These are phyloP conservation scores for Xylaria sp. DNA, from an alignment of 2,329 filamentous ascomycete species.

Conservation along the genomic window DNA sequence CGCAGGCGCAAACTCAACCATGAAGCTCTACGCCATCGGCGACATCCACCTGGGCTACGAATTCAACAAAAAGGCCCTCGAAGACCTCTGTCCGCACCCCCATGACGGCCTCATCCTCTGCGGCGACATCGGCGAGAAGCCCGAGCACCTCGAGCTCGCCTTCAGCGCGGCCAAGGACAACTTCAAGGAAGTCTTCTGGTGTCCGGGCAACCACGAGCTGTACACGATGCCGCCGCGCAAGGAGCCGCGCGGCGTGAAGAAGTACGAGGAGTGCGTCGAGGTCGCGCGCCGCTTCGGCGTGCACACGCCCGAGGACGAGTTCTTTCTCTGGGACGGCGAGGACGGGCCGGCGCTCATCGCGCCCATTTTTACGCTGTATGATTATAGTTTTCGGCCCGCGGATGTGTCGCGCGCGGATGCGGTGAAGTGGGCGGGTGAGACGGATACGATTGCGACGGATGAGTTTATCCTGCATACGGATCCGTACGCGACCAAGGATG, in stretches of 20 bases:
- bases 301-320: slow-evolving; percentile 53
- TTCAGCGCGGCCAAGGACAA: slow-evolving; percentile 29
- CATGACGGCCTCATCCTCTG: slow-evolving; percentile 36
- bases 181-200: slow-evolving; percentile 46
- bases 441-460: slow-evolving; percentile 35
- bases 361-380: slow-evolving; percentile 55
- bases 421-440: slow-evolving; percentile 34
- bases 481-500: slow-evolving; percentile 32
- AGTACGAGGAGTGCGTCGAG: slow-evolving; percentile 51
- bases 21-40: slow-evolving; percentile 36
- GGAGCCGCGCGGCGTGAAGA: slow-evolving; percentile 43
- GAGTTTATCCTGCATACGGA: slow-evolving; percentile 36
- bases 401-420: slow-evolving; percentile 44
- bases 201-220: slow-evolving; percentile 54
- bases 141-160: slow-evolving; percentile 33
- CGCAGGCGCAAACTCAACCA: slow-evolving; percentile 5
- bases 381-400: slow-evolving; percentile 52
- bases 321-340: slow-evolving; percentile 47
- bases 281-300: slow-evolving; percentile 48
- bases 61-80: slow-evolving; percentile 31
- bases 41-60: slow-evolving; percentile 35
- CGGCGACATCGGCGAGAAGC: slow-evolving; percentile 36
- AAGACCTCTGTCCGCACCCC: slow-evolving; percentile 30
- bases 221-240: slow-evolving; percentile 42
- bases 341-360: slow-evolving; percentile 44